Evolutionary conservation across 1,284 basidiomycete genomes (phyloP).

Genomic region (Tetrapyrgos nigripes): DNA sequence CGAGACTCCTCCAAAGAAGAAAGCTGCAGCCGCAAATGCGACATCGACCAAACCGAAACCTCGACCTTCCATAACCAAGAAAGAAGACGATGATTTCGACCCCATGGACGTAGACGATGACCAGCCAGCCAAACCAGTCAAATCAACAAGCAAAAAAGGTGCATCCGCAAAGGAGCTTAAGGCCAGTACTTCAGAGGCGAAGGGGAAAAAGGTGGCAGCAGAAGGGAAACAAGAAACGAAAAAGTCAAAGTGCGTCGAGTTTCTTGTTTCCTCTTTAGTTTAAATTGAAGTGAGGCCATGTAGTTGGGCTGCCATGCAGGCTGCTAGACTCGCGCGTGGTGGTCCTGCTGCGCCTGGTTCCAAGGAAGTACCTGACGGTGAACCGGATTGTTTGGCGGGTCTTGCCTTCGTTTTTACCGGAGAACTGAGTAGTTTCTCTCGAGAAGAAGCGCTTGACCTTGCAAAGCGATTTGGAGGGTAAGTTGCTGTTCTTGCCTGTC

Average conservation of each 20-base stretch:
- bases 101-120: conserved; percentile 18
- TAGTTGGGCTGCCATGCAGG: conserved; percentile 72
- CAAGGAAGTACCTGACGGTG: conserved; percentile 82
- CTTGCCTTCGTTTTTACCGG: conserved; percentile 97
- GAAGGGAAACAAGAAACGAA: conserved; percentile 31
- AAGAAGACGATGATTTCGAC: conserved; percentile 27
- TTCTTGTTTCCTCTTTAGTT: neutral
- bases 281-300: neutral
- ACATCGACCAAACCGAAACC: conserved; percentile 33
- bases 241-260: conserved; percentile 36
- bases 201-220: conserved; percentile 25
- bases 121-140: conserved; percentile 15
- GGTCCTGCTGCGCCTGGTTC: conserved; percentile 82
- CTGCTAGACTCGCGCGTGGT: conserved; percentile 58
- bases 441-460: conserved; percentile 88
- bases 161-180: conserved; percentile 19
- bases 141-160: conserved; percentile 30
- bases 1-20: conserved; percentile 50
- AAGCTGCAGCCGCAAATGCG: conserved; percentile 32
- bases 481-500: conserved; percentile 31
- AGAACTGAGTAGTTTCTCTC: conserved; percentile 85
- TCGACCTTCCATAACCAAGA: conserved; percentile 24
- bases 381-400: conserved; percentile 85
- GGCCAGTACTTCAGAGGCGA: conserved; percentile 18
- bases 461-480: conserved; percentile 94